Percentiles rank a stretch among this genome's conserved stretches.
These are phyloP conservation scores for Botryosphaeria agaves DNA, from an alignment of 2,329 filamentous ascomycete species.

Conservation along the genomic window DNA sequence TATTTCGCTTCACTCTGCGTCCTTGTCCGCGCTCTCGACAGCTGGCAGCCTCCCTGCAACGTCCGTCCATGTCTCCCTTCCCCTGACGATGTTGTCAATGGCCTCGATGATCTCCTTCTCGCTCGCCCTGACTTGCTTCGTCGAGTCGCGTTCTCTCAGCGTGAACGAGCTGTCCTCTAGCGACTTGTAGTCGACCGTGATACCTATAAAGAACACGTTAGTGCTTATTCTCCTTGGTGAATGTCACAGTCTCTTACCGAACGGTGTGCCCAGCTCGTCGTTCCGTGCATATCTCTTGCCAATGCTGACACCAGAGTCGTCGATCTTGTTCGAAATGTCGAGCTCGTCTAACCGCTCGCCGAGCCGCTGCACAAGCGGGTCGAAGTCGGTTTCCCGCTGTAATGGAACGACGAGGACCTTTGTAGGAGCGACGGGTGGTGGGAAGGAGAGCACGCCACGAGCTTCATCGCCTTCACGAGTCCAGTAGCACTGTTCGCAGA, in stretches of 20 bases:
- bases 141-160: slow-evolving; percentile 77
- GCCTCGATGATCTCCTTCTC: slow-evolving; percentile 66
- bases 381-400: slow-evolving; percentile 65
- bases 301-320: slow-evolving; percentile 81
- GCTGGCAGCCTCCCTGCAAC: slow-evolving; percentile 64
- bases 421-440: slow-evolving; percentile 68
- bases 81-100: slow-evolving; percentile 45
- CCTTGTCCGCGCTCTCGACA: too few species aligned
- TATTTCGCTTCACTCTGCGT: too few species aligned
- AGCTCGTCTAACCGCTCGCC: slow-evolving; percentile 59
- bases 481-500: slow-evolving; percentile 96
- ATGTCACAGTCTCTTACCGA: too few species aligned
- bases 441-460: slow-evolving; percentile 66
- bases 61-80: slow-evolving; percentile 50
- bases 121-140: slow-evolving; percentile 72
- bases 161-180: slow-evolving; percentile 76
- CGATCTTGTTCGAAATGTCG: slow-evolving; percentile 69
- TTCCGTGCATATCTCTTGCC: slow-evolving; percentile 91
- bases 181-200: slow-evolving; percentile 93
- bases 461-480: slow-evolving; percentile 69
- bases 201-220: too few species aligned
- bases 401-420: slow-evolving; percentile 89
- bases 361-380: slow-evolving; percentile 55
- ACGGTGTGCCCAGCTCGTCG: slow-evolving; percentile 86
- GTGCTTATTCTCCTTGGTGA: too few species aligned